Conservation (phyloP, 2,329 filamentous ascomycete genomes). For the Pseudofabraea citricarpa region DNA sequence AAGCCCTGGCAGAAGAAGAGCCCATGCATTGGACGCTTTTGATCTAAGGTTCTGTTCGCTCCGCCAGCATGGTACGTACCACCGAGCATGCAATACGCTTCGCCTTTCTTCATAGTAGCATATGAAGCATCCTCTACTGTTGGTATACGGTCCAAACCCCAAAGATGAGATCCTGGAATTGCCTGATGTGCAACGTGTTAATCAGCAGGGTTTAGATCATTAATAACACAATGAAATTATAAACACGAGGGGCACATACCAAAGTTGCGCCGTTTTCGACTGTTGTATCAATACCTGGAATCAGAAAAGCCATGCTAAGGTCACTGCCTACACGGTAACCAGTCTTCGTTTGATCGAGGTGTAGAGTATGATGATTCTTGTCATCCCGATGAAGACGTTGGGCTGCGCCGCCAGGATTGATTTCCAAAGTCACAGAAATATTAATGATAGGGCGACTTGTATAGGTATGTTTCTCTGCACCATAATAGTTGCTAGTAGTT, state of each 20-base stretch:
- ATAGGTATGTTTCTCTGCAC: conserved; percentile 22
- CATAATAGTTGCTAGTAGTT: conserved; percentile 24
- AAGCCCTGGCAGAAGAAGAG: conserved; percentile 13
- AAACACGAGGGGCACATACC: conserved; percentile 1
- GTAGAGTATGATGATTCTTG: conserved; percentile 13
- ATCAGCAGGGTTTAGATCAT: neutral
- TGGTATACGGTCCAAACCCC: conserved; percentile 8
- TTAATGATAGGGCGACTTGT: conserved; percentile 22
- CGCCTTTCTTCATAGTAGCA: conserved; percentile 10
- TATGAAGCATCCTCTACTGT: conserved; percentile 8
- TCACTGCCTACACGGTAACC: conserved; percentile 12
- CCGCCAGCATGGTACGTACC: conserved; percentile 12
- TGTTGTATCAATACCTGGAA: conserved; percentile 12
- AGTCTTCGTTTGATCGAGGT: conserved; percentile 10
- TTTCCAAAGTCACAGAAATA: conserved; percentile 19
- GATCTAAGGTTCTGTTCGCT: conserved; percentile 8
- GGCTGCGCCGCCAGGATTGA: conserved; percentile 14
- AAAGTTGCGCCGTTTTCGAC: conserved; percentile 13
- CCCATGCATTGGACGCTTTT: conserved; percentile 13
- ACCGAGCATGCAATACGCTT: conserved; percentile 9
- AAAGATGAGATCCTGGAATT: conserved; percentile 12
- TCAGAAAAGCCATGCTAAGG: conserved; percentile 10
- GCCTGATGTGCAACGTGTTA: conserved; percentile 1
- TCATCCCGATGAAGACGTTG: conserved; percentile 14
- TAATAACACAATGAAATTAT: neutral